Evolutionary conservation across 2,329 filamentous ascomycete genomes (phyloP), one percentile per base, ranked within the genome.

Genomic region (Arthrobotrys conoides): DNA sequence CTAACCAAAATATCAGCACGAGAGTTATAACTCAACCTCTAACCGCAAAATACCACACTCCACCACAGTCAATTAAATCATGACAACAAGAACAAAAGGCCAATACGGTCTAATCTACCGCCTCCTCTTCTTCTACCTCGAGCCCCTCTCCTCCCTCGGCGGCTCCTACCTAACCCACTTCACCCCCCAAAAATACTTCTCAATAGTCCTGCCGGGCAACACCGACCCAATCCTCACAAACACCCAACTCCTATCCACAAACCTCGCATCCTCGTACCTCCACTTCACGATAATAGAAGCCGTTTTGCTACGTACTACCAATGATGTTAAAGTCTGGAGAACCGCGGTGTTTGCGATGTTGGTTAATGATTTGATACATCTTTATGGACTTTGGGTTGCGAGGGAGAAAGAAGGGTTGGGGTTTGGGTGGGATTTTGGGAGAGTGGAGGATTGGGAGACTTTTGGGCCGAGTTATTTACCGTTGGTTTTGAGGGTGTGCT

Each of bases 231-330:
- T 71, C 61, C 41, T 53, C 8, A 67, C 41, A 3, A 70, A 64
- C 49, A 77, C 73, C 12, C 73, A 77, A 38, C 53, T 77, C 9
- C 38, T 61, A n/a, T n/a, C 61, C 30, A 61, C 68, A 27, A 71
- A 77, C 44, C 63, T 77, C 20, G 73, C 73, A 49, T 71, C 73
- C 3, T 67, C 67, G 18, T 77, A 77, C 44, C 24, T 71, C 8
- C 46, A 77, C 44, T 77, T 77, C 33, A 44, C 73, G 5, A 77
- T 77, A 5, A 64, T 77, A 27, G 73, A 77, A 61, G 67, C 67
- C 12, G 14, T 77, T 0, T 30, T 77, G n/a, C 38, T 77, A 16
- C 49, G 73, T 2, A 22, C 67, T 22, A 77, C 67, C 10, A 77
- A 71, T 44, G 67, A 77, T 22, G 57, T 36, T 33, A 71, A 38